These are phyloP conservation scores for Shiraia sp. DNA, from an alignment of 2,329 filamentous ascomycete genomes.

Conservation along the genomic window DNA sequence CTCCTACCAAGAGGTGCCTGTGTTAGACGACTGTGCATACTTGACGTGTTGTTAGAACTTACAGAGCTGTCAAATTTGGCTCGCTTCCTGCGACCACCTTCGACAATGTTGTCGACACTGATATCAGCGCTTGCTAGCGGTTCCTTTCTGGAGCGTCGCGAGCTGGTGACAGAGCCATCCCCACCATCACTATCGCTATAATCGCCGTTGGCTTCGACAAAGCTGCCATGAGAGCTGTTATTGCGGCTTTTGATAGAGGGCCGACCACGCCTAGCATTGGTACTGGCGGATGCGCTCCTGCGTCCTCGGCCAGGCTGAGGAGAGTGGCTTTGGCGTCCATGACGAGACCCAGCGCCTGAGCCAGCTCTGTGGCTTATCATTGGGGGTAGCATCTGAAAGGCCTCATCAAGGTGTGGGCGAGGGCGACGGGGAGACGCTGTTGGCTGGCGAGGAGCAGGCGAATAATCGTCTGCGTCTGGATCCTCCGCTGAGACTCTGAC, in stretches of 20 bases:
- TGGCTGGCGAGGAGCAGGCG: conserved; percentile 52
- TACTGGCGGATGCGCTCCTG: conserved; percentile 79
- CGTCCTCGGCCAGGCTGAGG: conserved; percentile 69
- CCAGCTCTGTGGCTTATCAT: conserved; percentile 65
- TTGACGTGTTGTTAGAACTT: conserved; percentile 53
- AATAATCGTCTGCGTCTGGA: conserved; percentile 52
- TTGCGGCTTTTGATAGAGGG: conserved; percentile 69
- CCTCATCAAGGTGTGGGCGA: conserved; percentile 64
- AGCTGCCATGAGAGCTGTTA: conserved; percentile 61
- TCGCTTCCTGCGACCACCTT: conserved; percentile 91
- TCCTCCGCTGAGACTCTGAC: conserved; percentile 76
- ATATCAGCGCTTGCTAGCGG: conserved; percentile 94
- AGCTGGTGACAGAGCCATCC: conserved; percentile 70
- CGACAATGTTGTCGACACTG: conserved; percentile 96
- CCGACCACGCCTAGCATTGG: conserved; percentile 61
- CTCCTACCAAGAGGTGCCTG: conserved; percentile 64
- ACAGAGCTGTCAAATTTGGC: conserved; percentile 97
- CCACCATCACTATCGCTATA: conserved; percentile 89
- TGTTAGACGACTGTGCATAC: conserved; percentile 26
- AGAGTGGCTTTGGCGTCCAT: conserved; percentile 75
- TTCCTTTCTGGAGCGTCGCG: conserved; percentile 77
- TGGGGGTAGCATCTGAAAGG: conserved; percentile 66
- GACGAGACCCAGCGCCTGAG: conserved; percentile 70
- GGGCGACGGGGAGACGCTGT: conserved; percentile 56
- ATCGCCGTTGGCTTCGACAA: conserved; percentile 64